A percentile compares a stretch with the other conserved stretches of the same genome.
These are phyloP conservation scores for Metschnikowia lunata DNA, from an alignment of 805 yeast species.

Conservation along the genomic window DNA sequence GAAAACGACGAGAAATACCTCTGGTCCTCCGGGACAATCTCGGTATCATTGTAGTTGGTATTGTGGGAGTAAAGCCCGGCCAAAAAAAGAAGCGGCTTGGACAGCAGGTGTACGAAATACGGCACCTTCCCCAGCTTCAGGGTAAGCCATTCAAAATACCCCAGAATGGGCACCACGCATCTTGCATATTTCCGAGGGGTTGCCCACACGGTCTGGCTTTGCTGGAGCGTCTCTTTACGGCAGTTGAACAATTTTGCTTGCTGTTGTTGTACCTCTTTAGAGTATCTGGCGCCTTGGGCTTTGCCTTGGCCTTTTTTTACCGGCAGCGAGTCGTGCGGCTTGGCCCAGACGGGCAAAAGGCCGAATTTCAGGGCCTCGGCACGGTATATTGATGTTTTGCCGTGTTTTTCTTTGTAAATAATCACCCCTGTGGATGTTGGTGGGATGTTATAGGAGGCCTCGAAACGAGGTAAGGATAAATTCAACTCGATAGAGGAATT, in stretches of 20 bases:
- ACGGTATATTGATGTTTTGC: constrained; percentile 11
- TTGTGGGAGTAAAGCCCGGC: constrained; percentile 49
- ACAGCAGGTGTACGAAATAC: constrained; percentile 55
- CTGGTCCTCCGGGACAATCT: constrained; percentile 12
- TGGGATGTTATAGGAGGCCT: constrained; percentile 52
- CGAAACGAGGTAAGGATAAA: constrained; percentile 13
- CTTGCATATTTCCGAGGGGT: constrained; percentile 44
- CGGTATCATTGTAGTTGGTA: constrained; percentile 21
- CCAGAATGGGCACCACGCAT: constrained; percentile 75
- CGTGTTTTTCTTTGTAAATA: constrained; percentile 17
- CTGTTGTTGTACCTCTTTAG: constrained; percentile 29
- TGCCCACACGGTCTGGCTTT: constrained; percentile 55
- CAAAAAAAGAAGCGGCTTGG: constrained; percentile 51
- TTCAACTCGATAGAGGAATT: constrained; percentile 6
- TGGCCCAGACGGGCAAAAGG: constrained; percentile 65
- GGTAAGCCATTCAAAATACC: constrained; percentile 80
- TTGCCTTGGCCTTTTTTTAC: constrained; percentile 15
- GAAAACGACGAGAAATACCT: constrained; percentile 49
- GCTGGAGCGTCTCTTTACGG: constrained; percentile 54
- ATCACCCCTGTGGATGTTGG: constrained; percentile 55
- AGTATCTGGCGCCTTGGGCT: constrained; percentile 18
- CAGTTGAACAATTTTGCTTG: constrained; percentile 68
- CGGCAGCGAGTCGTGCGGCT: constrained; percentile 35
- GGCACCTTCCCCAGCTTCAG: constrained; percentile 49
- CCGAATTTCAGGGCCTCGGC: constrained; percentile 75